Percentiles rank a stretch among this genome's conserved stretches.
These are phyloP conservation scores for Neocatenulostroma microsporum DNA, from an alignment of 2,329 filamentous ascomycete genomes.

Conservation along the genomic window DNA sequence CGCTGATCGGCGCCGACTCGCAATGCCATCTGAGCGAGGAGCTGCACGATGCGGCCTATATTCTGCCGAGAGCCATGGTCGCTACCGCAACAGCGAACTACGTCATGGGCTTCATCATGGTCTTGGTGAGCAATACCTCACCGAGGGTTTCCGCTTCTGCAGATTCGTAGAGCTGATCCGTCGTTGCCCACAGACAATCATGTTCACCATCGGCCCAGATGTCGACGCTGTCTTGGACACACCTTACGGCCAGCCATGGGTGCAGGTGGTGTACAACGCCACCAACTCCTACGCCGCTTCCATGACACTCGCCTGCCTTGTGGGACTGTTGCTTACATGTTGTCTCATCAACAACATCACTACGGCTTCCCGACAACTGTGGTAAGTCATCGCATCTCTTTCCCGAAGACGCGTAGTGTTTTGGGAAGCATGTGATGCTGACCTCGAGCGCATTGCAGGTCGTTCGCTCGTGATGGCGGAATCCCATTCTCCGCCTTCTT, in stretches of 20 bases:
- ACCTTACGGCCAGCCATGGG: constrained; percentile 9
- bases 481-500: constrained; percentile 13
- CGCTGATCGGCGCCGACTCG: constrained; percentile 33
- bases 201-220: constrained; percentile 15
- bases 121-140: constrained; percentile 9
- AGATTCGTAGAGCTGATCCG: neutral
- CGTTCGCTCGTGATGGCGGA: constrained; percentile 15
- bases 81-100: constrained; percentile 25
- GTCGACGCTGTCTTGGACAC: constrained; percentile 4
- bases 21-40: constrained; percentile 31
- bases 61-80: constrained; percentile 27
- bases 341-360: constrained; percentile 13
- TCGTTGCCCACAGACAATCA: constrained; percentile 1
- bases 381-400: constrained; percentile 2
- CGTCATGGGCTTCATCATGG: constrained; percentile 5
- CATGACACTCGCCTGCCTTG: constrained; percentile 5
- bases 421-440: neutral
- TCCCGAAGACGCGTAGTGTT: too few species aligned
- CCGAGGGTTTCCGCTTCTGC: neutral
- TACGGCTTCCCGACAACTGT: constrained; percentile 11
- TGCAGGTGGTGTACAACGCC: constrained; percentile 6
- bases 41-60: constrained; percentile 22
- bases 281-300: constrained; percentile 11
- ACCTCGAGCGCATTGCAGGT: neutral
- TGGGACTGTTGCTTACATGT: neutral